phyloP scores from a whole-genome alignment of 176 grass and related monocot species.

The Phragmites australis region DNA sequence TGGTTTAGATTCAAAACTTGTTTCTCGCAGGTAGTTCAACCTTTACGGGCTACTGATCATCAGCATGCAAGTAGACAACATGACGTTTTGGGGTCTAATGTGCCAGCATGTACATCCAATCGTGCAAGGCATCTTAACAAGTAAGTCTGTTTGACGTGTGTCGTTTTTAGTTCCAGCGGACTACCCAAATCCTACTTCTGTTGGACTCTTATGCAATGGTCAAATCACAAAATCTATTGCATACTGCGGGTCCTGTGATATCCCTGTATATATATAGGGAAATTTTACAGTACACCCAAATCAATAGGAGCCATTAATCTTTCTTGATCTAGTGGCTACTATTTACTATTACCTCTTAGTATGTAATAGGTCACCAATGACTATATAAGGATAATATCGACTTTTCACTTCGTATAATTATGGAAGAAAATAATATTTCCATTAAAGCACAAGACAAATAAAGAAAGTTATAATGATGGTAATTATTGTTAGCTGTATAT shows the following conservation, averaged over 20 bases:
- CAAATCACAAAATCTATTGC: background rate
- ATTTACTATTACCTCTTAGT: too few species aligned
- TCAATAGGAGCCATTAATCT: too few species aligned
- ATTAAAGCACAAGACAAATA: too few species aligned
- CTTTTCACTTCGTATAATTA: too few species aligned
- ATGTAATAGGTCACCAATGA: too few species aligned
- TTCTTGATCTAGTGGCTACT: too few species aligned
- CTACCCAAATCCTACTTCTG: background rate
- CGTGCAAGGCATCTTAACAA: conserved; percentile 20
- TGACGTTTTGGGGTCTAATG: conserved; percentile 25
- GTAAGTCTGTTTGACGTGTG: conserved; percentile 35
- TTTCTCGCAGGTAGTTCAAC: conserved; percentile 41
- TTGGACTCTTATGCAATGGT: background rate
- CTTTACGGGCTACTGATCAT: conserved; percentile 24
- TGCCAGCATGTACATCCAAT: conserved; percentile 32
- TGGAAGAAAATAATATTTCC: too few species aligned
- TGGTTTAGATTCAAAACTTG: conserved; percentile 3
- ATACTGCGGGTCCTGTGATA: background rate
- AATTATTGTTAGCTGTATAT: too few species aligned
- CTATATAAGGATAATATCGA: too few species aligned
- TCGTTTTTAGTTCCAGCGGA: background rate
- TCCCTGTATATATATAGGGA: too few species aligned
- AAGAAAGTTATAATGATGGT: too few species aligned
- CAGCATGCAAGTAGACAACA: conserved; percentile 27
- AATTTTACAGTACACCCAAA: too few species aligned